A percentile compares a stretch with the other conserved stretches of the same genome.
Evolutionary conservation across 2,329 filamentous ascomycete genomes (phyloP).

Genomic region (Neospermospora avenae): DNA sequence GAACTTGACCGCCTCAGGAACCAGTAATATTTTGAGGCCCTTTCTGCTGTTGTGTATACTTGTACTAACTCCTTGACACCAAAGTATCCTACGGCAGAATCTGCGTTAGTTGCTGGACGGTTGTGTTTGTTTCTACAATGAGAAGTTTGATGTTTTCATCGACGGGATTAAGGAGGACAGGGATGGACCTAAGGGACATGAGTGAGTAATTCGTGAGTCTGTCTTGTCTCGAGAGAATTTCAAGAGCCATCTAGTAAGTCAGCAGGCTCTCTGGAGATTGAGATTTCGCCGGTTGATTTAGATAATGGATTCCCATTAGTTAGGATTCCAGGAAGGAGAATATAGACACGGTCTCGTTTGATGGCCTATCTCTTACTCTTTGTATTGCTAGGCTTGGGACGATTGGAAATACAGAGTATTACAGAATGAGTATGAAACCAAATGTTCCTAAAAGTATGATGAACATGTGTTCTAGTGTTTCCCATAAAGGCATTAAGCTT

Average conservation of each 20-base stretch:
- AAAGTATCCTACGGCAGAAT: conserved; percentile 52
- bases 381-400: neutral
- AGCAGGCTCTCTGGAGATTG: too few species aligned
- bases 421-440: too few species aligned
- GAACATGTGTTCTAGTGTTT: too few species aligned
- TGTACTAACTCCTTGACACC: neutral
- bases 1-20: neutral
- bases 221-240: too few species aligned
- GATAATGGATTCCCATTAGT: neutral
- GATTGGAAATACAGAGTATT: neutral
- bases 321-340: neutral
- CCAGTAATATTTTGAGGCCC: too few species aligned
- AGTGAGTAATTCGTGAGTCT: neutral
- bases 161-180: conserved; percentile 43
- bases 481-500: too few species aligned
- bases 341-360: conserved; percentile 1
- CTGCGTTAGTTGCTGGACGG: conserved; percentile 50
- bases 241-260: too few species aligned
- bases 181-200: neutral
- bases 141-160: conserved; percentile 61
- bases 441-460: too few species aligned
- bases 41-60: neutral
- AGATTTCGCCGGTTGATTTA: too few species aligned
- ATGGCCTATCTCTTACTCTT: too few species aligned
- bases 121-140: conserved; percentile 69